These are phyloP conservation scores for Candida pini DNA, from an alignment of 805 yeast genomes.

Conservation along the genomic window DNA sequence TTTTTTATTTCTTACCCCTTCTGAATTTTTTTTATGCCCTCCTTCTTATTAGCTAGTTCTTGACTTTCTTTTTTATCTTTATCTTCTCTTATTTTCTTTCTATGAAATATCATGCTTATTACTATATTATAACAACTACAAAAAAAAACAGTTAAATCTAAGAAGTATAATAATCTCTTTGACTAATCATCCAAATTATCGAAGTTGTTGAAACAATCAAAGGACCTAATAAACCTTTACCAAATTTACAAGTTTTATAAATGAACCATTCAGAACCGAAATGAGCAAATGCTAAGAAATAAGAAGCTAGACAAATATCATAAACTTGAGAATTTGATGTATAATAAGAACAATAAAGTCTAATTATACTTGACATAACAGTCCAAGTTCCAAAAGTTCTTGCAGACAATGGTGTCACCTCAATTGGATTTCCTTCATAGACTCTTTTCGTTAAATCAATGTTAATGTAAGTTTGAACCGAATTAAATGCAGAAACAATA, in stretches of 20 bases:
- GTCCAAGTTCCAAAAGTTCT: conserved; percentile 99
- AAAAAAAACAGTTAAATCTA: background rate
- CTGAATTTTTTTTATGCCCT: background rate
- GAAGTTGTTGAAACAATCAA: conserved; percentile 70
- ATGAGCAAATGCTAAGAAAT: conserved; percentile 76
- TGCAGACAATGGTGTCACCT: conserved; percentile 67
- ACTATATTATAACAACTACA: background rate
- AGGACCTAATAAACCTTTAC: conserved; percentile 88
- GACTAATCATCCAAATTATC: conserved; percentile 75
- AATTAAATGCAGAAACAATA: conserved; percentile 87
- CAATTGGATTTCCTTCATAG: conserved; percentile 56
- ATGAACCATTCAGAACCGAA: conserved; percentile 79
- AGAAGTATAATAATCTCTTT: conserved; percentile 53
- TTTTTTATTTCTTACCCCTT: background rate
- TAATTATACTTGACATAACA: conserved; percentile 71
- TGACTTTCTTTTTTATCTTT: background rate
- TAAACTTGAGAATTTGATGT: conserved; percentile 64
- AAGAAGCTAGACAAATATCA: conserved; percentile 74
- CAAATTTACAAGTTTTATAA: conserved; percentile 74
- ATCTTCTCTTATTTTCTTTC: background rate
- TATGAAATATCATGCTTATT: background rate
- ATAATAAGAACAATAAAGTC: conserved; percentile 83
- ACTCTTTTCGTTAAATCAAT: conserved; percentile 72
- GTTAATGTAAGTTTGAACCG: conserved; percentile 76
- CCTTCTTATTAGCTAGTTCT: background rate